Evolutionary conservation across 306 rosid species (phyloP), one percentile per base, ranked within the genome.

Genomic region (Gillenia trifoliata): DNA sequence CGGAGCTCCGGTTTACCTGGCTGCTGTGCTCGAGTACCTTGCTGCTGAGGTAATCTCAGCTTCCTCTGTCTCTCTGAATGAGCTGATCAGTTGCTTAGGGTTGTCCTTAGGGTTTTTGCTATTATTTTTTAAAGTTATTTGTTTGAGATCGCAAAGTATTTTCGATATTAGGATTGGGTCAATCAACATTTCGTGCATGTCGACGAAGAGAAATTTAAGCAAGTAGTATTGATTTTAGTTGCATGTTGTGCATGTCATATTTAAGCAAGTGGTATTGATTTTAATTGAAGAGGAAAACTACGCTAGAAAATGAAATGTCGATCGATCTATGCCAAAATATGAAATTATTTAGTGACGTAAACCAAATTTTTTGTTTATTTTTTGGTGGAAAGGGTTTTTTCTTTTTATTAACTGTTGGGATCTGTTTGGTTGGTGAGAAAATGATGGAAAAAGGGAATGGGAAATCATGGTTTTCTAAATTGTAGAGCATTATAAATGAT

Each of bases 1-100:
- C 13, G 86, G 89, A 49, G 89, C 89, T 77, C 85, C 86, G 12
- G 83, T 85, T 63, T 82, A 85, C 77, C 81, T 85, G 23, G 86
- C 86, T 15, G 88, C 85, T 17, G 82, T 79, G 54, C 89, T 85
- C 11, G 82, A 81, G 82, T 85, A 82, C 25, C 79, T 85, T 28
- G 85, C 83, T 57, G 88, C 85, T 38, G 88, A 84, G 84, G 87
- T 84, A 67, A 25, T 50, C 30, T 56, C n/a, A n/a, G 22, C 36
- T 70, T 22, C 23, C 26, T 33, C 64, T 59, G 17, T 59, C 28
- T 71, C 43, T 19, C 30, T 22, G 45, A 49, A 56, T 43, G n/a
- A 50, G 33, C 28, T 30, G 30, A 56, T 71, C 31, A 36, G 40
- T 30, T 49, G 61, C 52, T 41, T 25, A 60, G 2, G 77, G 78